Base-by-base conservation (phyloP, 495 filamentous ascomycete genomes). In the Lophium mytilinum region DNA sequence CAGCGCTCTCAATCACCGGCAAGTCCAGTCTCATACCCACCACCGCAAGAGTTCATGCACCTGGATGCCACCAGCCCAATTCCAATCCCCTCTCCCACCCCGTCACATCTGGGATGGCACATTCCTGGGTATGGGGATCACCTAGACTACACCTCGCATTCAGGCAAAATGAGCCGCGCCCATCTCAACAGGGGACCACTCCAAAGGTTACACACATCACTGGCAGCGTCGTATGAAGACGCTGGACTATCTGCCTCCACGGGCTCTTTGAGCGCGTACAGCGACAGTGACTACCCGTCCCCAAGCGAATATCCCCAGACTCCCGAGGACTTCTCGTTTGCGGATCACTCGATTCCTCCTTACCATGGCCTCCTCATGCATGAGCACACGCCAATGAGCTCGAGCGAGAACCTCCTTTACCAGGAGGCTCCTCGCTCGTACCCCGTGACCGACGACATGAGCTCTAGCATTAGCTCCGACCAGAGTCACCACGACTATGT, bases 241-340 rank as follows among this genome's bases (percentile, higher is more conserved):
- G 55, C 67, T 40, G 65, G 62, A 14, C 55, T 74, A 36, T 75
- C 74, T 10, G 69, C 71, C 37, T 76, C 76, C 9, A 67, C 72
- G 1, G 67, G 68, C 45, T 75, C 73, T 2, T 39, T 75, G 9
- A 70, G 71, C 33, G 71, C 75, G 15, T 78, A 72, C 57, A 73
- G 71, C 24, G 73, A 75, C 42, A 72, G 71, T 45, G 72, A 72
- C 47, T 75, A 68, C 53, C 71, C 69, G 17, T 71, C 74, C 15
- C 75, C 76, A 6, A 56, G 71, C 54, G 73, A 78, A 53, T 74
- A 66, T 48, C 68, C 71, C 17, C 66, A 67, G 2, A 70, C 69
- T 11, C 66, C 71, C 19, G 65, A 64, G 18, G 67, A 69, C 37
- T 60, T 53, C 43, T 60, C 67, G 34, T 65, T 67, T 39, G 39